Base-by-base conservation (phyloP, 2,329 filamentous ascomycete species). In the Simplicillium aogashimaense region DNA sequence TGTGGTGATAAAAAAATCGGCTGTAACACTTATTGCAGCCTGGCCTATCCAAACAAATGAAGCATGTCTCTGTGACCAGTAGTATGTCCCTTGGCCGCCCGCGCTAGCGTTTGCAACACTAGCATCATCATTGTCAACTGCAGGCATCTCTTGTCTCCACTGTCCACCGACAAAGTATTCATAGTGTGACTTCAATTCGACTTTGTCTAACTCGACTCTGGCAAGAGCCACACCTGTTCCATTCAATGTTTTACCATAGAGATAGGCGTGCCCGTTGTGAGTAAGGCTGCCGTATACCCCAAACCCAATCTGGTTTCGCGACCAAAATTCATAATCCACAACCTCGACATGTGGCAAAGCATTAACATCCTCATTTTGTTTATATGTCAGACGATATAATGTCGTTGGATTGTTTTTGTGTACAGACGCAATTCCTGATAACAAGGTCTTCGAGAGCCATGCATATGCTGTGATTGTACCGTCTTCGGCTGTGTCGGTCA, bases 31-130 rank as follows among this genome's bases (percentile, higher is more conserved):
- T 13, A 44, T 12, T 16, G 8, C 39, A 11, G 28, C 41, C 39
- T 51, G 49, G 16, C 49, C 49, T 28, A 51, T 47, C 49, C 47
- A 51, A 29, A 51, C 42, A 25, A 45, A 51, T n/a, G 42, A 45
- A 40, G 43, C 37, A 39, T 43, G 45, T 17, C 28, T 38, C 15
- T 42, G 37, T 18, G 42, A 48, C 37, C 44, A 51, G 43, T 48
- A 51, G 41, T 45, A 51, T n/a, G 47, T 51, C 14, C 49, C 49
- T 33, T 51, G 49, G 2, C 49, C 49, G 9, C 47, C 44, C 14
- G 46, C 45, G 20, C 49, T 45, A 14, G 44, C 47, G 36, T 49
- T 47, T 16, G 42, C 37, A 13, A 51, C 35, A 11, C 42, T 40
- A 14, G 45, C 43, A 7, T 32, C 37, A 8, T 17, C 14, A 34